Percentiles rank a stretch among this genome's conserved stretches.
Conservation (phyloP, 2,329 filamentous ascomycete species). For the Monilinia aucupariae region DNA sequence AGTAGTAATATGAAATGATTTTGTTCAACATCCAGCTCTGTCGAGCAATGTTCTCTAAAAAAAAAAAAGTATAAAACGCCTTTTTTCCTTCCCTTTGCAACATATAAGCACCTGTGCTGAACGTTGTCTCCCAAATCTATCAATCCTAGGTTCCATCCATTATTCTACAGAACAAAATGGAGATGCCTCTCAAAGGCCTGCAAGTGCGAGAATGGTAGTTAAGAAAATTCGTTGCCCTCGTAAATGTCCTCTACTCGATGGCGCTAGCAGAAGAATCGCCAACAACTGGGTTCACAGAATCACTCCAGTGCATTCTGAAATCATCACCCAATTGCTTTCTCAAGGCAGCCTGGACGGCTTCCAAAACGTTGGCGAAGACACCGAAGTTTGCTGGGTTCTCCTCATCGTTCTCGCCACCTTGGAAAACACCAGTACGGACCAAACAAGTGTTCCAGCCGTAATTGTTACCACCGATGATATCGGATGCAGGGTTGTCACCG, state of each 20-base stretch:
- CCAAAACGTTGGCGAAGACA: conserved; percentile 67
- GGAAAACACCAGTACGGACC: conserved; percentile 63
- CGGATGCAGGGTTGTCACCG: conserved; percentile 67
- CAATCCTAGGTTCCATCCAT: neutral
- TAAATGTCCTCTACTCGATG: conserved; percentile 42
- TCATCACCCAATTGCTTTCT: conserved; percentile 66
- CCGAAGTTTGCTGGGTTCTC: conserved; percentile 73
- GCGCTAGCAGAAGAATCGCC: conserved; percentile 49
- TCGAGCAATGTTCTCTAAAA: neutral
- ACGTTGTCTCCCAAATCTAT: neutral
- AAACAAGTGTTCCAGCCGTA: conserved; percentile 79
- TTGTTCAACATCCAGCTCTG: conserved; percentile 3
- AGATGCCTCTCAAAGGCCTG: neutral
- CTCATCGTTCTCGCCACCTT: conserved; percentile 65
- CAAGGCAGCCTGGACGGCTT: conserved; percentile 63
- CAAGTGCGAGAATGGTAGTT: neutral
- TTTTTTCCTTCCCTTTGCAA: conserved; percentile 3
- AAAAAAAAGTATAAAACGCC: conserved; percentile 1
- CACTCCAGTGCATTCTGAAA: conserved; percentile 68
- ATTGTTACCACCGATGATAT: conserved; percentile 73
- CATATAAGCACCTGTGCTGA: conserved; percentile 7
- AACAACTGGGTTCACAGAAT: conserved; percentile 63
- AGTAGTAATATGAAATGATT: conserved; percentile 2
- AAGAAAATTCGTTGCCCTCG: conserved; percentile 12
- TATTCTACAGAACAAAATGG: neutral